These are phyloP conservation scores for Fusarium sacchari DNA, from an alignment of 2,329 filamentous ascomycete species.

Conservation along the genomic window DNA sequence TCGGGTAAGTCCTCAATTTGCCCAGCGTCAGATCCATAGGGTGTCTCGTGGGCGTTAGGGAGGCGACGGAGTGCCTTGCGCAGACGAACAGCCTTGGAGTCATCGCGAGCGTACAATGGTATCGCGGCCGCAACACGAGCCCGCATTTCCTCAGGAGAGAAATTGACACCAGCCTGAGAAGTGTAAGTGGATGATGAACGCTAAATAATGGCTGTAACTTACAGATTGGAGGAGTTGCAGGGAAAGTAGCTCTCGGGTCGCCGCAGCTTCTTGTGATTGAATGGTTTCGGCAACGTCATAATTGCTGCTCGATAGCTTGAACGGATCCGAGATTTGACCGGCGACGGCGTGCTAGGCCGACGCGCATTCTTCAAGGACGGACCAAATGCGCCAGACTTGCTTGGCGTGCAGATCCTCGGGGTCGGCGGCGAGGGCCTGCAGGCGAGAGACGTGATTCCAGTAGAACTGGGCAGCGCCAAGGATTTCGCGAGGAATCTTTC, in stretches of 20 bases:
- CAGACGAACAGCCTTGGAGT: not conserved
- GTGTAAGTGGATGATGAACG: too few relatives aligned
- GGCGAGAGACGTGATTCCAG: not conserved
- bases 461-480: not conserved
- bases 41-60: not conserved
- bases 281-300: not conserved
- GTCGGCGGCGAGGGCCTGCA: not conserved
- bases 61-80: not conserved
- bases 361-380: not conserved
- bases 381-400: not conserved
- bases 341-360: not conserved
- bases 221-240: too few relatives aligned
- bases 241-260: too few relatives aligned
- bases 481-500: not conserved
- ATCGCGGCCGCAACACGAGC: not conserved
- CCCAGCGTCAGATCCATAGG: too few relatives aligned
- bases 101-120: not conserved
- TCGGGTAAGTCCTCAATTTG: not conserved
- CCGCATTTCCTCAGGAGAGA: too few relatives aligned
- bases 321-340: not conserved
- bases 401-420: not conserved
- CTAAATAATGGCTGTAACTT: rapidly evolving
- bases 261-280: not conserved
- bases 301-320: not conserved
- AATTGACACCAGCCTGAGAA: too few relatives aligned